These are phyloP conservation scores for Alternaria infectoria DNA, from an alignment of 2,329 filamentous ascomycete species.

Conservation along the genomic window DNA sequence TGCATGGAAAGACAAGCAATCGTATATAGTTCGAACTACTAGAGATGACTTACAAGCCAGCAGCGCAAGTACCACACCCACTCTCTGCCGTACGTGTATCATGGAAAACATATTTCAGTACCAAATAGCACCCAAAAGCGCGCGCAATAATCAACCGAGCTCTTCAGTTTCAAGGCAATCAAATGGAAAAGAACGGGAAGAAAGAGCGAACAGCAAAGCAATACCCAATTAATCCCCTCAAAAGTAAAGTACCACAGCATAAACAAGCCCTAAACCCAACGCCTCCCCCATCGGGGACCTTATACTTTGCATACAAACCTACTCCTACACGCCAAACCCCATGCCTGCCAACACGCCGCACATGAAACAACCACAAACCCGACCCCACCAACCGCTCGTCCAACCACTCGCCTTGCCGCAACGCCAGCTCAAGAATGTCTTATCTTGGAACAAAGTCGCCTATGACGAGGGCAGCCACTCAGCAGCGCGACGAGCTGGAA, in stretches of 20 bases:
- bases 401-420: not conserved
- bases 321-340: slow-evolving; percentile 1
- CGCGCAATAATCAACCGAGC: not conserved
- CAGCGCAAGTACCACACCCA: slow-evolving; percentile 16
- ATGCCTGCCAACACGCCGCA: not conserved
- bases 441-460: not conserved
- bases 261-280: not conserved
- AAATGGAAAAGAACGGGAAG: not conserved
- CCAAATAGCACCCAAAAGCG: not conserved
- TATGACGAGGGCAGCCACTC: not conserved
- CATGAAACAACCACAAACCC: slow-evolving; percentile 5
- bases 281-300: not conserved
- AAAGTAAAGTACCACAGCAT: not conserved
- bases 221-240: not conserved
- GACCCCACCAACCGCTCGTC: not conserved
- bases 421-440: not conserved
- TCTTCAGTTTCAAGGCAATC: not conserved
- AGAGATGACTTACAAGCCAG: slow-evolving; percentile 14
- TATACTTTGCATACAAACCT: not conserved
- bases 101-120: not conserved
- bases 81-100: not conserved
- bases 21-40: not conserved
- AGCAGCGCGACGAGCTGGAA: not conserved
- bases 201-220: not conserved
- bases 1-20: not conserved